Conservation (phyloP, 2,329 filamentous ascomycete species). For the Tolypocladium endophyticum region DNA sequence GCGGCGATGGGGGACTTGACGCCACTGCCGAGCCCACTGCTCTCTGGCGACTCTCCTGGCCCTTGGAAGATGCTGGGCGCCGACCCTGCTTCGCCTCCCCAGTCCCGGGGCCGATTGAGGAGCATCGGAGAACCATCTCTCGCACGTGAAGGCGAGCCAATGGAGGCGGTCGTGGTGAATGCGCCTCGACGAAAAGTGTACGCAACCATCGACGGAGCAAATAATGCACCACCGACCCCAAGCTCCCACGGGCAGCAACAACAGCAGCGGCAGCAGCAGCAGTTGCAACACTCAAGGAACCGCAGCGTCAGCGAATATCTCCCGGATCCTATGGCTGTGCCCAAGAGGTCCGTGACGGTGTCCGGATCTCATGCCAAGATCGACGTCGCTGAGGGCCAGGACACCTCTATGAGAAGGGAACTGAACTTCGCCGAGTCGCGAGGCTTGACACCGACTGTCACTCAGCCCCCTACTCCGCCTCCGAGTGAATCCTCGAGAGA, state of each 20-base stretch:
- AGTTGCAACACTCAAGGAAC: constrained; percentile 50
- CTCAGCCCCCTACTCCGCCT: constrained; percentile 67
- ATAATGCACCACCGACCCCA: constrained; percentile 18
- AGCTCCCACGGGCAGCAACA: constrained; percentile 4
- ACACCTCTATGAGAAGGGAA: constrained; percentile 57
- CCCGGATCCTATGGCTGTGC: constrained; percentile 58
- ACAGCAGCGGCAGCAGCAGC: constrained; percentile 4
- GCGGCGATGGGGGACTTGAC: constrained; percentile 70
- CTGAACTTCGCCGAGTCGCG: constrained; percentile 69
- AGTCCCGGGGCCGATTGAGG: constrained; percentile 11
- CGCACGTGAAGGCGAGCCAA: constrained; percentile 39
- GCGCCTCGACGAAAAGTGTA: constrained; percentile 50
- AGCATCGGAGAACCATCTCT: constrained; percentile 25
- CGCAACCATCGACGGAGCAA: constrained; percentile 20
- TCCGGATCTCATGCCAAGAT: constrained; percentile 46
- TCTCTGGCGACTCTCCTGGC: constrained; percentile 53
- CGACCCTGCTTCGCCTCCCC: constrained; percentile 32
- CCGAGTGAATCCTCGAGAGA: constrained; percentile 60
- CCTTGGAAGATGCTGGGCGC: constrained; percentile 49
- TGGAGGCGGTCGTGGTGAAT: constrained; percentile 37
- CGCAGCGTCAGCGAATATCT: constrained; percentile 84
- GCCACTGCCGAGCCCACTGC: constrained; percentile 65
- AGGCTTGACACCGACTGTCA: constrained; percentile 53
- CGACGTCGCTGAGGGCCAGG: constrained; percentile 25
- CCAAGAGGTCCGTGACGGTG: constrained; percentile 64